Base-by-base conservation (phyloP, 768 basidiomycete genomes). In the Psilocybe cyanescens region DNA sequence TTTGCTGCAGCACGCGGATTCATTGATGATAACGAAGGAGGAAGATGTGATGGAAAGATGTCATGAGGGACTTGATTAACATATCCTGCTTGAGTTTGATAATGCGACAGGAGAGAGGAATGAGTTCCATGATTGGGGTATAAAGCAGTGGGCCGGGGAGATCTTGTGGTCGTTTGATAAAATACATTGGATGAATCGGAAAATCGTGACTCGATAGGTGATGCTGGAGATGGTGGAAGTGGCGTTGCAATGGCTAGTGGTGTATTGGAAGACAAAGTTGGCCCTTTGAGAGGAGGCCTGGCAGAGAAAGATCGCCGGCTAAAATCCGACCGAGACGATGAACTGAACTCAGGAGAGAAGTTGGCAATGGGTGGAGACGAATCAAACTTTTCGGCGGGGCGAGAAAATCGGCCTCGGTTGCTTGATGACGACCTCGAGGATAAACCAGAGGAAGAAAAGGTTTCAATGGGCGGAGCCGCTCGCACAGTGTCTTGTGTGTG, bases 81-180 rank as follows among this genome's bases (percentile, higher is more conserved):
- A 63, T 55, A 54, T 44, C 65, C 61, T 33, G 67, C 55, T 64
- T 77, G 74, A 61, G 72, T 64, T 55, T 77, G 75, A 73, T 77
- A 79, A 69, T 79, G 80, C 2, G 78, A 76, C 45, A 77, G 68
- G 58, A 79, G 75, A 56, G 80, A 74, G 49, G 78, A 73, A 66
- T 76, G 78, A 5, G 76, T 72, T 75, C 76, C 77, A 58, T 77
- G 67, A 61, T 66, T 71, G 54, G 82, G 81, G 78, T 84, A 82
- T 82, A 81, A 62, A 46, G 76, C 68, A 64, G 76, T 76, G 37
- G 81, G 76, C 63, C 79, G 78, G 53, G 83, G 80, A 1, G 82
- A 81, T 64, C 80, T 74, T 57, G 82, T 78, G 58, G 81, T 78
- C 30, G 87, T 88, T 76, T 89, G 84, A 71, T 88, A 89, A 76